These are phyloP conservation scores for Barbatosphaeria neglecta DNA, from an alignment of 495 filamentous ascomycete genomes.

Conservation along the genomic window DNA sequence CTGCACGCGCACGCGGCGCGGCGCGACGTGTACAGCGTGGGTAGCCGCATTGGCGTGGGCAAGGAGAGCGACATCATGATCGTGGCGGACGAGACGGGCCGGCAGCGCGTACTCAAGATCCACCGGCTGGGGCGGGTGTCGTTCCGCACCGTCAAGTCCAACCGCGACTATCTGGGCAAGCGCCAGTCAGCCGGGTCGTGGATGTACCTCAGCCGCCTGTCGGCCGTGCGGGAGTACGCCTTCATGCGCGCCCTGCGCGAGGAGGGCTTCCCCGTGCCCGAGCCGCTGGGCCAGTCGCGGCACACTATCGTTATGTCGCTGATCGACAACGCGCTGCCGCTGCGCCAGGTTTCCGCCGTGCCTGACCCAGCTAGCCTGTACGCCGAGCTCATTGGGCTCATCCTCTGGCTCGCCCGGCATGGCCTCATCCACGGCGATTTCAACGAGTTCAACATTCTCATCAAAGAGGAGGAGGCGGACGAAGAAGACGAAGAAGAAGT, in stretches of 20 bases:
- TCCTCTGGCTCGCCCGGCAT: constrained; percentile 70
- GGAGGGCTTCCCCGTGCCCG: constrained; percentile 80
- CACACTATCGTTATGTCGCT: constrained; percentile 94
- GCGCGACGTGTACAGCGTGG: constrained; percentile 74
- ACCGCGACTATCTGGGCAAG: constrained; percentile 89
- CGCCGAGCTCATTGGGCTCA: constrained; percentile 76
- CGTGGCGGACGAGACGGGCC: constrained; percentile 56
- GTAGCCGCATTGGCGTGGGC: constrained; percentile 89
- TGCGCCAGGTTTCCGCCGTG: constrained; percentile 72
- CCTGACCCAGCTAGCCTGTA: constrained; percentile 72
- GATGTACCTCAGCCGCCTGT: constrained; percentile 94
- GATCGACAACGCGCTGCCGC: constrained; percentile 70
- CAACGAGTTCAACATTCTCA: constrained; percentile 97
- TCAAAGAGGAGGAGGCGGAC: constrained; percentile 53
- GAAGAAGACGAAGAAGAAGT: constrained; percentile 4
- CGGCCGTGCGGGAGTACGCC: constrained; percentile 81
- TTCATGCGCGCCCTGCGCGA: constrained; percentile 80
- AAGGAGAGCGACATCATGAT: constrained; percentile 97
- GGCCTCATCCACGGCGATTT: constrained; percentile 97
- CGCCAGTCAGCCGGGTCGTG: constrained; percentile 61
- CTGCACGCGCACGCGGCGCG: constrained; percentile 76
- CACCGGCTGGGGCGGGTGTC: constrained; percentile 92
- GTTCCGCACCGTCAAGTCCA: constrained; percentile 89
- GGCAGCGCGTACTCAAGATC: constrained; percentile 75
- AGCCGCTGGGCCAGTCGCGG: constrained; percentile 72